Evolutionary conservation across 306 rosid genomes (phyloP).

Genomic region (Arachis hypogaea): DNA sequence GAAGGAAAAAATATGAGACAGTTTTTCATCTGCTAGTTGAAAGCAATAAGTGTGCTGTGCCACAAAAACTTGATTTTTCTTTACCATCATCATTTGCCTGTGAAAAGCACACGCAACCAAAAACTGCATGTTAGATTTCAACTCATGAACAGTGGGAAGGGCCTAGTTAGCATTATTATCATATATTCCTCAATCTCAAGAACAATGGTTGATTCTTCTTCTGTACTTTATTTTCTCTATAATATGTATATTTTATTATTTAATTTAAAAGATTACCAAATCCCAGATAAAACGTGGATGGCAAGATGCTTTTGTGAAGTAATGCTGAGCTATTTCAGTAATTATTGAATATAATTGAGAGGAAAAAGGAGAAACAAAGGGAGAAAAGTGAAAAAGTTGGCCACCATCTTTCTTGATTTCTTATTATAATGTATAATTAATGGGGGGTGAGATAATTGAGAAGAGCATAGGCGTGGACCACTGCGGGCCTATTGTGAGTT

Average conservation of each 20-base stretch:
- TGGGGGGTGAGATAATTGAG: conserved; percentile 41
- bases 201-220: conserved; percentile 33
- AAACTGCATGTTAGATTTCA: conserved; percentile 50
- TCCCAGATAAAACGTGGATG: conserved; percentile 11
- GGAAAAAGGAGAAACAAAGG: conserved; percentile 35
- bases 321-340: conserved; percentile 25
- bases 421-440: conserved; percentile 31
- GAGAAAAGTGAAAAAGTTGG: conserved; percentile 36
- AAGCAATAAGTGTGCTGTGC: conserved; percentile 45
- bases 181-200: conserved; percentile 26
- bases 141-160: conserved; percentile 47
- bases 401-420: conserved; percentile 35
- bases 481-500: conserved; percentile 37
- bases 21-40: conserved; percentile 34
- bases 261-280: conserved; percentile 16
- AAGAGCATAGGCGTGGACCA: conserved; percentile 47
- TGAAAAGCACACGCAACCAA: conserved; percentile 55
- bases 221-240: conserved; percentile 8
- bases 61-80: conserved; percentile 47
- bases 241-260: not conserved
- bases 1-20: conserved; percentile 39
- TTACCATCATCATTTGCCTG: conserved; percentile 60
- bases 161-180: conserved; percentile 36
- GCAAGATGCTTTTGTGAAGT: conserved; percentile 16
- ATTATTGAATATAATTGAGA: conserved; percentile 31